Conservation (phyloP, 106 monocot genomes). For the Ottelia alismoides region DNA sequence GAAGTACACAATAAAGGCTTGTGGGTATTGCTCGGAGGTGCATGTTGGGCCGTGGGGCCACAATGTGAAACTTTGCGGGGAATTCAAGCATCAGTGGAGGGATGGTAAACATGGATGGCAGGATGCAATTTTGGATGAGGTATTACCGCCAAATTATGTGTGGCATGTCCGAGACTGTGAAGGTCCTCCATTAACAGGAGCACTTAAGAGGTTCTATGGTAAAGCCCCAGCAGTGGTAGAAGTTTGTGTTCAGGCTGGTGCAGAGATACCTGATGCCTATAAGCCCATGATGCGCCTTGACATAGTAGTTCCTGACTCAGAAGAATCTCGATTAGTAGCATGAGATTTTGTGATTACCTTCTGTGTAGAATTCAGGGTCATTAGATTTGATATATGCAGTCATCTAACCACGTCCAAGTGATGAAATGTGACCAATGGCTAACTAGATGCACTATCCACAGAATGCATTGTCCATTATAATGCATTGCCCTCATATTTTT, state of each 20-base stretch:
- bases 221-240: constrained; percentile 81
- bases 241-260: constrained; percentile 72
- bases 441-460: no score
- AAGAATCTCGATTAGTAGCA: constrained; percentile 49
- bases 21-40: constrained; percentile 90
- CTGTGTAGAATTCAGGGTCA: no score
- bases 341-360: no score
- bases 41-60: constrained; percentile 87
- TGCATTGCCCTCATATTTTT: no score
- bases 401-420: no score
- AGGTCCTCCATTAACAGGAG: constrained; percentile 26
- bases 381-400: no score
- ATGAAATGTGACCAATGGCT: no score
- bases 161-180: constrained; percentile 49
- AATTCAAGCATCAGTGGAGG: no score
- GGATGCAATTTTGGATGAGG: constrained; percentile 66
- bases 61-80: constrained; percentile 71
- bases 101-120: no score
- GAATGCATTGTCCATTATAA: no score
- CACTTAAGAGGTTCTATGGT: constrained; percentile 53
- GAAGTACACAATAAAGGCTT: constrained; percentile 66
- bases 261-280: constrained; percentile 49
- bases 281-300: no score
- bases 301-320: constrained; percentile 54
- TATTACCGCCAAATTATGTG: constrained; percentile 62